Conservation (phyloP, 768 basidiomycete genomes). For the Phallus indusiatus region DNA sequence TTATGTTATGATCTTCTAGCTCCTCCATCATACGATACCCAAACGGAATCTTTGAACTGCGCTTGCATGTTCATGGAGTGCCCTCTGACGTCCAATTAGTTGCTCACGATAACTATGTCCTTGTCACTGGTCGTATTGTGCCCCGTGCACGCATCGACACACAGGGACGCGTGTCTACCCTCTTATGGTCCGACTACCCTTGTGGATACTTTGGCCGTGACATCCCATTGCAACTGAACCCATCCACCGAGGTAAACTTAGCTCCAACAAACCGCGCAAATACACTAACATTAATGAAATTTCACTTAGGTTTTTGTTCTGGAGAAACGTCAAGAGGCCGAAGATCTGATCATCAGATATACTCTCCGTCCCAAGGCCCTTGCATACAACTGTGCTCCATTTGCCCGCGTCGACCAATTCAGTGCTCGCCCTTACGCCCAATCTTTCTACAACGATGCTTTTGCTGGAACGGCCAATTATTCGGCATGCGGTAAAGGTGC, state of each 20-base stretch:
- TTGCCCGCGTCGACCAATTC: background rate
- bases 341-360: conserved; percentile 2
- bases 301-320: conserved; percentile 1
- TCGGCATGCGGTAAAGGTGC: background rate
- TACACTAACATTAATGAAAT: background rate
- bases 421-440: background rate
- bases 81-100: background rate
- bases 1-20: background rate
- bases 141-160: background rate
- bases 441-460: background rate
- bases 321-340: background rate
- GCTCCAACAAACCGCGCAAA: background rate
- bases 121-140: background rate
- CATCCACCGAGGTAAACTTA: background rate
- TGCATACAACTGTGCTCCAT: background rate
- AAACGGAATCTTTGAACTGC: background rate
- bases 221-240: background rate
- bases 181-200: background rate
- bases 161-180: background rate
- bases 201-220: background rate
- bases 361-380: background rate
- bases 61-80: background rate
- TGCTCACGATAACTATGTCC: background rate
- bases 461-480: background rate
- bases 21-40: background rate